phyloP scores from a whole-genome alignment of 176 grass and related monocot genomes.

The Oryza meyeriana region DNA sequence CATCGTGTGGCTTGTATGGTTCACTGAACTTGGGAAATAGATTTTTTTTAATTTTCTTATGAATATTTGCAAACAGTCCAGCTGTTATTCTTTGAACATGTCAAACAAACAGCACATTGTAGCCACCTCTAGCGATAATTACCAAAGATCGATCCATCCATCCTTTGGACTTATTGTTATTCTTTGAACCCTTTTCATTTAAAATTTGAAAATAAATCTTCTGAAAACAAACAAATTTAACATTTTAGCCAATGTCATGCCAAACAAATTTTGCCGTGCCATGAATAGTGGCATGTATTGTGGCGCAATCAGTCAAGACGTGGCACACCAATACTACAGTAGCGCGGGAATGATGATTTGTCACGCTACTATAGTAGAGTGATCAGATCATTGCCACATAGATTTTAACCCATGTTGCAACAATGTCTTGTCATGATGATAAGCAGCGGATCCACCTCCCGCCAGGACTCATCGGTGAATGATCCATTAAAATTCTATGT shows the following conservation, averaged over 20 bases:
- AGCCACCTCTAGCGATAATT: not conserved
- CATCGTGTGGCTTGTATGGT: not conserved
- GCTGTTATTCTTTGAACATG: not conserved
- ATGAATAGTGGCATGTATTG: too few relatives aligned
- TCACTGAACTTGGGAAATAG: not conserved
- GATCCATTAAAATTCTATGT: too few relatives aligned
- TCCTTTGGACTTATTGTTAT: not conserved
- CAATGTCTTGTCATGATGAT: too few relatives aligned
- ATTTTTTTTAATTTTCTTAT: not conserved
- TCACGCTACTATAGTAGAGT: not conserved
- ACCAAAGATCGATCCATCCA: not conserved
- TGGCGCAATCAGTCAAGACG: not conserved
- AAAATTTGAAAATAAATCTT: not conserved
- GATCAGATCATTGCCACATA: not conserved
- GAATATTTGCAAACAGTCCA: not conserved
- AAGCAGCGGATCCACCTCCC: too few relatives aligned
- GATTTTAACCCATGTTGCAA: not conserved
- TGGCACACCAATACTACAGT: too few relatives aligned
- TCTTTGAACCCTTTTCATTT: not conserved
- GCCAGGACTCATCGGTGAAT: too few relatives aligned
- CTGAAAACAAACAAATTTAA: not conserved
- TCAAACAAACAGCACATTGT: not conserved
- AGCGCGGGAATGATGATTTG: not conserved
- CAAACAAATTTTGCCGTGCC: too few relatives aligned
- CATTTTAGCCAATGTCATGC: too few relatives aligned